Evolutionary conservation across 2,329 filamentous ascomycete genomes (phyloP).

Genomic region (Pleomassaria siparia): DNA sequence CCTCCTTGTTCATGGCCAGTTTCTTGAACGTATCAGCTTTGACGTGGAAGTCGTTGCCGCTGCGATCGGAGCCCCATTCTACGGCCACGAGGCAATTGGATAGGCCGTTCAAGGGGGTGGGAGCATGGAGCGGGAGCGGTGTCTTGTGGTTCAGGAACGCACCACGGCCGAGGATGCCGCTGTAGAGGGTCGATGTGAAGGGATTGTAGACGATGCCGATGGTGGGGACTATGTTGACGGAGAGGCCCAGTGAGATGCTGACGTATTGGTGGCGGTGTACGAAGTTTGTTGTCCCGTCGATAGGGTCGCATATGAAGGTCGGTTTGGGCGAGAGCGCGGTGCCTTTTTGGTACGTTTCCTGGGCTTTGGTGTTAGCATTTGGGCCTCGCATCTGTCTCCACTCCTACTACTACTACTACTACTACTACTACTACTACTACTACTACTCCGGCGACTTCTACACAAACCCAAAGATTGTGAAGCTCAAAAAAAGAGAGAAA

Average conservation of each 20-base stretch:
- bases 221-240: slow-evolving; percentile 61
- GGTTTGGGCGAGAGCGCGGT: slow-evolving; percentile 63
- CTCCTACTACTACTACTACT: too few species aligned
- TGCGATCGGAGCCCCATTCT: slow-evolving; percentile 72
- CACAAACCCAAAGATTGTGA: too few species aligned
- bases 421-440: too few species aligned
- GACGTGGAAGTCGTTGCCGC: slow-evolving; percentile 69
- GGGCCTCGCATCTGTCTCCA: too few species aligned
- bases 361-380: neutral
- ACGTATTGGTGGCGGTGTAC: slow-evolving; percentile 74
- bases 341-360: slow-evolving; percentile 71
- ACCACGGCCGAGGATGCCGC: slow-evolving; percentile 67
- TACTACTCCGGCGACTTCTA: too few species aligned
- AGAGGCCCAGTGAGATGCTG: slow-evolving; percentile 74
- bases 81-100: slow-evolving; percentile 65
- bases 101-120: slow-evolving; percentile 62
- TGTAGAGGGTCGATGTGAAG: slow-evolving; percentile 69
- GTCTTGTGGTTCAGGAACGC: slow-evolving; percentile 52
- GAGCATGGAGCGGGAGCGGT: slow-evolving; percentile 52
- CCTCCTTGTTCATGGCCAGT: slow-evolving; percentile 54
- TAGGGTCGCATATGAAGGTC: slow-evolving; percentile 80
- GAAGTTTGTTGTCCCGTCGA: slow-evolving; percentile 82
- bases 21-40: slow-evolving; percentile 67
- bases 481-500: too few species aligned
- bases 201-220: slow-evolving; percentile 82